These are phyloP conservation scores for Schizosaccharomyces versatilis DNA, from an alignment of 1,139 yeast genomes.

Conservation along the genomic window DNA sequence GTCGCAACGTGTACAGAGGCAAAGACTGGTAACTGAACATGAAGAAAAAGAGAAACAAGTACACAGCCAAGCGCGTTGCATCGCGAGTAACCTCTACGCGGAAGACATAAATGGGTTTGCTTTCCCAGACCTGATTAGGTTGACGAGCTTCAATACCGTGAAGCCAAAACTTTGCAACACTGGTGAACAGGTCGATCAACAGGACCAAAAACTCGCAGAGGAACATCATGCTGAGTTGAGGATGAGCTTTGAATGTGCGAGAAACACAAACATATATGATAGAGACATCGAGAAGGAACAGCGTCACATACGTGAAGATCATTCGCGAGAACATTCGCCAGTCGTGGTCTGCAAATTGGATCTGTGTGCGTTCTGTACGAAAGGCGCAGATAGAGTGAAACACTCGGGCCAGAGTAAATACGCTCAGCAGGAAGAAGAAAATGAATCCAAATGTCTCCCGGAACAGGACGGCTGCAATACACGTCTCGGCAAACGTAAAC, in stretches of 20 bases:
- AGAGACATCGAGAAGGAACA: constrained; percentile 30
- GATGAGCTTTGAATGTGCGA: constrained; percentile 27
- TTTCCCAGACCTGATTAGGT: constrained; percentile 27
- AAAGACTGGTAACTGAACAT: constrained; percentile 28
- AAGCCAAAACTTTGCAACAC: constrained; percentile 29
- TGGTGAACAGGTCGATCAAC: constrained; percentile 32
- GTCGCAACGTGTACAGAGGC: constrained; percentile 49
- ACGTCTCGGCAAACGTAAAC: constrained; percentile 42
- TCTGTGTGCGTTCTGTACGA: constrained; percentile 17
- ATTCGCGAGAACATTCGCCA: constrained; percentile 18
- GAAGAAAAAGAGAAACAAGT: constrained; percentile 31
- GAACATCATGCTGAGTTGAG: constrained; percentile 35
- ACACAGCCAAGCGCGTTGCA: constrained; percentile 22
- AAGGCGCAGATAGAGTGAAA: constrained; percentile 50
- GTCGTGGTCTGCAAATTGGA: constrained; percentile 15
- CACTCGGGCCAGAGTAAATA: constrained; percentile 35
- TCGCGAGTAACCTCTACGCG: constrained; percentile 14
- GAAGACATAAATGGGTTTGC: constrained; percentile 9
- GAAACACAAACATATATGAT: constrained; percentile 36
- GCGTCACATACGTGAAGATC: constrained; percentile 23
- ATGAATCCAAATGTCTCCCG: constrained; percentile 34
- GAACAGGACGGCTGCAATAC: constrained; percentile 43
- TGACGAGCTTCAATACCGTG: constrained; percentile 36
- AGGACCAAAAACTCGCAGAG: constrained; percentile 59
- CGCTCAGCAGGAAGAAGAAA: constrained; percentile 20